Base-by-base conservation (phyloP, 2,329 filamentous ascomycete species). In the Fragosphaeria purpurea region DNA sequence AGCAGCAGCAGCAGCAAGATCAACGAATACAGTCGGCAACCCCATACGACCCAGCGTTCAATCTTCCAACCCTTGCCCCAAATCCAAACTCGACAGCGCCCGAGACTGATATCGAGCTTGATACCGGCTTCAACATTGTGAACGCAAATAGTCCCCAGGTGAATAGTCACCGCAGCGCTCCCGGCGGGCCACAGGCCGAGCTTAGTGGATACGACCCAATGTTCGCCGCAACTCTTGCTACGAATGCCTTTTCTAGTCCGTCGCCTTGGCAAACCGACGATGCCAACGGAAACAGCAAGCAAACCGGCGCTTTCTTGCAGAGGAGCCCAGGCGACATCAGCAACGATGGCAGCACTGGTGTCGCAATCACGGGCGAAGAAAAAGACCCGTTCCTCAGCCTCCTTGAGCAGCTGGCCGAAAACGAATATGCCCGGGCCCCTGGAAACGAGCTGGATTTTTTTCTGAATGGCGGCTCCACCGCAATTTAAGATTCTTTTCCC, bases 401-500 rank as follows among this genome's bases (percentile, higher is more conserved):
- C 41, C 69, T 93, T 38, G 87, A 93, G 63, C 86, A 93, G 66
- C 72, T 93, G 52, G 87, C 86, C 0, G 86, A 93, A 65, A 89
- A 88, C 59, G 86, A 91, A 65, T 77, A 85, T 48, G 73, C 74
- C 41, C 72, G 78, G 47, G 85, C 83, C 0, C 78, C 82, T 8
- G 84, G 83, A 10, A 83, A 77, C 56, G 86, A 91, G 61, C 68
- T 93, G 59, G 86, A 91, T 63, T 90, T 88, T 66, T 90, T 90
- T 61, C 67, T 90, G n/a, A 44, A 52, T 5, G 51, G 53, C 7
- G 47, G 44, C 13, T 40, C 53, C 30, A 38, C 44, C 31, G 22
- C 22, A 22, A 22, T 22, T 22, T 22, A 22, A 22, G 22, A 22
- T 3, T 22, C 22, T 22, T 3, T 22, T 22, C 22, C 22, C 22